Evolutionary conservation across 2,329 filamentous ascomycete genomes (phyloP).

Genomic region (Lachnellula arida): DNA sequence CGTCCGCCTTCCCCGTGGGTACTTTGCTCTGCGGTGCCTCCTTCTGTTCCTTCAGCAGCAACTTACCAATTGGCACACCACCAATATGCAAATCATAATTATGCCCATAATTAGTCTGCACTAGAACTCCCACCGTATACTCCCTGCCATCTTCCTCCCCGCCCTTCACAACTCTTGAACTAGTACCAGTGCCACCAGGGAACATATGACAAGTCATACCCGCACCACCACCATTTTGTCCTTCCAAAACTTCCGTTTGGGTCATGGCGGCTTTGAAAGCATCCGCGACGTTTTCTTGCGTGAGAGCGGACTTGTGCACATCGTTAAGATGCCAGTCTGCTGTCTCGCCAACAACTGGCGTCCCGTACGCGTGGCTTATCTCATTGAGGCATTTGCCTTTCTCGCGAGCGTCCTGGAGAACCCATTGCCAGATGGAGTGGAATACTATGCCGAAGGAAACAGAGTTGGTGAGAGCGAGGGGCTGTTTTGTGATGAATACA

Average conservation of each 20-base stretch:
- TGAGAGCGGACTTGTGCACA: slow-evolving; percentile 49
- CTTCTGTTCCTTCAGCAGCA: slow-evolving; percentile 44
- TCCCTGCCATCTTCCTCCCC: slow-evolving; percentile 36
- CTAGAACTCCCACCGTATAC: slow-evolving; percentile 58
- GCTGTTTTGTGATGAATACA: slow-evolving; percentile 10
- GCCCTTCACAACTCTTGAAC: slow-evolving; percentile 51
- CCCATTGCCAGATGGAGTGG: slow-evolving; percentile 28
- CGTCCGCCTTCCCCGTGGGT: slow-evolving; percentile 45
- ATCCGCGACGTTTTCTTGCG: slow-evolving; percentile 46
- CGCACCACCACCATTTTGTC: slow-evolving; percentile 61
- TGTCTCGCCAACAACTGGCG: slow-evolving; percentile 57
- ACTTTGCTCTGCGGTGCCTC: slow-evolving; percentile 26
- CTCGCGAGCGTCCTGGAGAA: slow-evolving; percentile 15
- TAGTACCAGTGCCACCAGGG: slow-evolving; percentile 63
- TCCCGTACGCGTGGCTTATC: slow-evolving; percentile 30
- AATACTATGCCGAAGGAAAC: slow-evolving; percentile 35
- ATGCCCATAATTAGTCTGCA: slow-evolving; percentile 62
- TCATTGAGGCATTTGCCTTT: slow-evolving; percentile 15
- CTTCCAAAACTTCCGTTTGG: slow-evolving; percentile 50
- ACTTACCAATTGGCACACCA: slow-evolving; percentile 56
- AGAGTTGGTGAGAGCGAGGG: slow-evolving; percentile 36
- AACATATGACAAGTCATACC: slow-evolving; percentile 63
- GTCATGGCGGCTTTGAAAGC: slow-evolving; percentile 48
- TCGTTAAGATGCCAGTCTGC: slow-evolving; percentile 60
- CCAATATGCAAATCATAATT: slow-evolving; percentile 52